Evolutionary conservation across 176 grass and related monocot genomes (phyloP).

Genomic region (Avena eriantha): DNA sequence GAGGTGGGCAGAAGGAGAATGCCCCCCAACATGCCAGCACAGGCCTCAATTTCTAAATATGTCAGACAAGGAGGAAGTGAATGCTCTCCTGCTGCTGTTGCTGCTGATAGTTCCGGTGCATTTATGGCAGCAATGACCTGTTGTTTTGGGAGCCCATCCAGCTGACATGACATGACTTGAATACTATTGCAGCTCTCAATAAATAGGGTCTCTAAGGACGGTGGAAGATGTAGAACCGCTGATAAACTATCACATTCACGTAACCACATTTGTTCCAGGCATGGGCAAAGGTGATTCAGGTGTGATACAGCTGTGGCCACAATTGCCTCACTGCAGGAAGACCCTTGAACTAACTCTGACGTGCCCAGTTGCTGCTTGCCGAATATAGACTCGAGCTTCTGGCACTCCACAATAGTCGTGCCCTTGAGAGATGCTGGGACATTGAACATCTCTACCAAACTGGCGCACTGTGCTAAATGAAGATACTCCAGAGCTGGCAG

Average conservation of each 20-base stretch:
- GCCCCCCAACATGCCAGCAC: neutral
- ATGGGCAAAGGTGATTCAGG: neutral
- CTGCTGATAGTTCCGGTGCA: neutral
- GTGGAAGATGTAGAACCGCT: neutral
- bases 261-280: too few species aligned
- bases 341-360: neutral
- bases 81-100: neutral
- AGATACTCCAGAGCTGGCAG: neutral
- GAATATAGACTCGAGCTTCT: neutral
- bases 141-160: neutral
- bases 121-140: neutral
- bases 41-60: accelerated
- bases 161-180: neutral
- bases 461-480: accelerated
- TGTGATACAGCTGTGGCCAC: neutral
- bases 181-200: accelerated
- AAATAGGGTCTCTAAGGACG: neutral
- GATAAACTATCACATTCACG: neutral
- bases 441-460: neutral
- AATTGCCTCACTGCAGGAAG: neutral
- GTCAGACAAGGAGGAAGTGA: neutral
- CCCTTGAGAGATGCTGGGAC: neutral
- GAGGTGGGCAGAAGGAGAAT: neutral
- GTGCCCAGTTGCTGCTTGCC: neutral
- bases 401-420: accelerated